Conservation (phyloP, 805 yeast genomes). For the Teunomyces lycoperdinae region DNA sequence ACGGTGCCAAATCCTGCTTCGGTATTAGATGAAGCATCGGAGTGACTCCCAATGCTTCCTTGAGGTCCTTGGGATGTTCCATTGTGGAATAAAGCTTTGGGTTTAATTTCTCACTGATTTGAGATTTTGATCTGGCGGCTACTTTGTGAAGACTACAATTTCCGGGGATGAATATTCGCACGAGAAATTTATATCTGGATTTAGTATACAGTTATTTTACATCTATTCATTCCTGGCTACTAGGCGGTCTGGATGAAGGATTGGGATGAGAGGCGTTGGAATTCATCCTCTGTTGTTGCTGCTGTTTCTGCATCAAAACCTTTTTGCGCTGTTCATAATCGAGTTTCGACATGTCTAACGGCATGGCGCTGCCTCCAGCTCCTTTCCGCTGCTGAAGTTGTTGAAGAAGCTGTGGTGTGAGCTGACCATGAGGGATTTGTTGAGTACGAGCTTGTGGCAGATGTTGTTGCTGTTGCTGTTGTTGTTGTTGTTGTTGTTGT, state of each 20-base stretch:
- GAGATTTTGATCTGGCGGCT: background rate
- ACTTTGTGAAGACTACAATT: background rate
- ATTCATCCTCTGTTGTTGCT: slow-evolving; percentile 16
- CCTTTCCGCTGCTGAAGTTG: slow-evolving; percentile 10
- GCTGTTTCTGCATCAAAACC: slow-evolving; percentile 31
- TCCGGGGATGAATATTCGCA: background rate
- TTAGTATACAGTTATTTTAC: slow-evolving; percentile 2
- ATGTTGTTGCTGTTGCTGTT: background rate
- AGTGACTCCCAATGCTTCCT: slow-evolving; percentile 23
- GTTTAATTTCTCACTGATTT: background rate
- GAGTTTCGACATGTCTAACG: slow-evolving; percentile 23
- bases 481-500: slow-evolving; percentile 19
- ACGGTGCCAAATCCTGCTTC: slow-evolving; percentile 18
- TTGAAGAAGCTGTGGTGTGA: slow-evolving; percentile 6
- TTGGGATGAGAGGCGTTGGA: background rate
- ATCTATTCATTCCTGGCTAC: slow-evolving; percentile 1
- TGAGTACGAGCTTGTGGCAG: slow-evolving; percentile 2
- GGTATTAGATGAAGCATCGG: slow-evolving; percentile 30
- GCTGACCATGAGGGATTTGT: slow-evolving; percentile 6
- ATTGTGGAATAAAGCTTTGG: background rate
- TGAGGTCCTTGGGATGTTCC: slow-evolving; percentile 16
- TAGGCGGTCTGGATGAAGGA: background rate
- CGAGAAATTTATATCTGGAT: background rate
- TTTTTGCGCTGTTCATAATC: slow-evolving; percentile 39
- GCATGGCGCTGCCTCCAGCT: slow-evolving; percentile 5